A percentile compares a stretch with the other conserved stretches of the same genome.
These are phyloP conservation scores for Withania somnifera DNA, from an alignment of 305 asterid species.

Conservation along the genomic window DNA sequence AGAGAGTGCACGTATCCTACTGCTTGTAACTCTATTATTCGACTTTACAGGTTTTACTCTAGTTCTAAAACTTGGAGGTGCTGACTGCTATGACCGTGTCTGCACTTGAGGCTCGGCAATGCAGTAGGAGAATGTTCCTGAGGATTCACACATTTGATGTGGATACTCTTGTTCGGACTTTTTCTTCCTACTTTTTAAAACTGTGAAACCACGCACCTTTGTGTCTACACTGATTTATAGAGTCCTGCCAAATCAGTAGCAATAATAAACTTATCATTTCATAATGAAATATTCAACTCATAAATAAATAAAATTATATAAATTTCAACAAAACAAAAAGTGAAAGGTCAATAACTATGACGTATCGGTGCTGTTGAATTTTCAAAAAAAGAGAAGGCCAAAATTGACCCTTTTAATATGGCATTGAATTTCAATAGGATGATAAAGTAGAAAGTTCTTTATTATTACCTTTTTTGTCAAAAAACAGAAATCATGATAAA, in stretches of 20 bases:
- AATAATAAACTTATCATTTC: background rate
- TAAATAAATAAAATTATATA: background rate
- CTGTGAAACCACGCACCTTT: constrained; percentile 87
- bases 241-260: constrained; percentile 17
- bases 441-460: background rate
- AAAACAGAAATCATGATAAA: background rate
- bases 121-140: constrained; percentile 60
- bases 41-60: constrained; percentile 57
- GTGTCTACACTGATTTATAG: background rate
- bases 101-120: constrained; percentile 59
- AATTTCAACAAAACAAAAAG: background rate
- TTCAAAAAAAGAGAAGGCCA: background rate
- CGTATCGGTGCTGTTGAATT: background rate
- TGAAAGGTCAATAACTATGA: background rate
- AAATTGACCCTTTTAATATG: background rate
- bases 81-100: constrained; percentile 71
- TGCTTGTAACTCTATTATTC: constrained; percentile 24
- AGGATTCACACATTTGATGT: constrained; percentile 41
- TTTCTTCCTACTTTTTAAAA: constrained; percentile 67
- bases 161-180: constrained; percentile 41
- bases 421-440: background rate
- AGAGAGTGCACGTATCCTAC: constrained; percentile 62
- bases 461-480: background rate
- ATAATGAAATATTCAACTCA: background rate
- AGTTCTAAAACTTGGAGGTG: constrained; percentile 86